Evolutionary conservation across 345 rosid species (phyloP).

Genomic region (Eucalyptus melliodora): DNA sequence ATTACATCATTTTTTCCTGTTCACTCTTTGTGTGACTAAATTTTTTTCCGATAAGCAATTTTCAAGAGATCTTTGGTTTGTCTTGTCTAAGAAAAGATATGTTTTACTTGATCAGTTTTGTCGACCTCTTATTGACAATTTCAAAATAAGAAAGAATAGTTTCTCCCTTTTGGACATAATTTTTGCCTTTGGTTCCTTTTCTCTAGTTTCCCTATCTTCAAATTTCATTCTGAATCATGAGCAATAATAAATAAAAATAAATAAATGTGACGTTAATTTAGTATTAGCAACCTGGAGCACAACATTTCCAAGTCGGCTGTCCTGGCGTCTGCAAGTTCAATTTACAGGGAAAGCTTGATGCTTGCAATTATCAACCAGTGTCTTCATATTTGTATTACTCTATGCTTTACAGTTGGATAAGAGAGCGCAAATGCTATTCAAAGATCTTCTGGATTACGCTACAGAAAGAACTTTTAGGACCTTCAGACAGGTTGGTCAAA

Average conservation of each 20-base stretch:
- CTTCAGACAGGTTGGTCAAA: conserved; percentile 14
- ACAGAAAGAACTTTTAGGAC: conserved; percentile 14
- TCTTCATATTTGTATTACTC: not conserved
- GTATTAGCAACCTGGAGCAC: not conserved
- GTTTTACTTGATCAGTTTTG: not conserved
- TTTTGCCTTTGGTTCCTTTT: not conserved
- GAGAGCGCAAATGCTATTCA: conserved; percentile 21
- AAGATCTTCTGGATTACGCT: conserved; percentile 38
- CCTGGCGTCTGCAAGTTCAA: not conserved
- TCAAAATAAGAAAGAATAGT: not conserved
- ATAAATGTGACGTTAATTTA: not conserved
- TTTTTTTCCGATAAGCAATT: not conserved
- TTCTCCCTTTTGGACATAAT: not conserved
- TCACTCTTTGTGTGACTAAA: not conserved
- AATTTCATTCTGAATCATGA: not conserved
- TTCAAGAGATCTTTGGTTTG: not conserved
- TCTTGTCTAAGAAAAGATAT: not conserved
- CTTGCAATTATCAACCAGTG: not conserved
- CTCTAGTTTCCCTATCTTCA: not conserved
- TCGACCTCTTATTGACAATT: not conserved
- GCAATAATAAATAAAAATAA: not conserved
- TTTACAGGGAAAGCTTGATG: not conserved
- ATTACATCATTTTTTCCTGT: not conserved
- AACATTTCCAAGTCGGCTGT: not conserved
- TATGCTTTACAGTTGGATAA: conserved; percentile 20